A percentile compares a stretch with the other conserved stretches of the same genome.
Evolutionary conservation across 345 rosid species (phyloP).

Genomic region (Theobroma cacao): DNA sequence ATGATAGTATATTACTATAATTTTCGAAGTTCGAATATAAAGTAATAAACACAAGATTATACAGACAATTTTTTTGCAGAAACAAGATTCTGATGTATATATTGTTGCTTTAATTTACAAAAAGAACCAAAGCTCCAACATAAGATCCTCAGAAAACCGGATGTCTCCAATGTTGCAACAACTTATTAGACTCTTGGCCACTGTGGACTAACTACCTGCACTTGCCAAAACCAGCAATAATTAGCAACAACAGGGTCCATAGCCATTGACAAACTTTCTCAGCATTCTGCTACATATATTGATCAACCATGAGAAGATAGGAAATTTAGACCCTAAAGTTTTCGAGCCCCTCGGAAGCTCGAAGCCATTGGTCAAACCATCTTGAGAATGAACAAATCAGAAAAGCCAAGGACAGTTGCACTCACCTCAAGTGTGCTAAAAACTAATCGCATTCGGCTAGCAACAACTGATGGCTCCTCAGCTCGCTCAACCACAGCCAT

Average conservation of each 20-base stretch:
- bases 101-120: slow-evolving; percentile 10
- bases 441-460: slow-evolving; percentile 80
- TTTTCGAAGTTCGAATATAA: too few species aligned
- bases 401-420: neutral
- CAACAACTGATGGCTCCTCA: slow-evolving; percentile 90
- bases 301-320: neutral
- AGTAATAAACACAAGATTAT: neutral
- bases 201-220: slow-evolving; percentile 92
- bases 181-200: slow-evolving; percentile 69
- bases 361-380: neutral
- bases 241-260: neutral
- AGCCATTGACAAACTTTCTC: neutral
- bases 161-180: neutral
- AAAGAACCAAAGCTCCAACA: neutral
- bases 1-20: too few species aligned
- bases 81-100: neutral
- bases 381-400: neutral
- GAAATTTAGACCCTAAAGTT: neutral
- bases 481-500: slow-evolving; percentile 78
- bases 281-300: neutral
- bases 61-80: neutral
- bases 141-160: neutral
- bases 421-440: slow-evolving; percentile 92
- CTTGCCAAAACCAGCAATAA: neutral
- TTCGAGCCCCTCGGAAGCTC: neutral